Base-by-base conservation (phyloP, 495 filamentous ascomycete genomes). In the Aspergillus sparsus region DNA sequence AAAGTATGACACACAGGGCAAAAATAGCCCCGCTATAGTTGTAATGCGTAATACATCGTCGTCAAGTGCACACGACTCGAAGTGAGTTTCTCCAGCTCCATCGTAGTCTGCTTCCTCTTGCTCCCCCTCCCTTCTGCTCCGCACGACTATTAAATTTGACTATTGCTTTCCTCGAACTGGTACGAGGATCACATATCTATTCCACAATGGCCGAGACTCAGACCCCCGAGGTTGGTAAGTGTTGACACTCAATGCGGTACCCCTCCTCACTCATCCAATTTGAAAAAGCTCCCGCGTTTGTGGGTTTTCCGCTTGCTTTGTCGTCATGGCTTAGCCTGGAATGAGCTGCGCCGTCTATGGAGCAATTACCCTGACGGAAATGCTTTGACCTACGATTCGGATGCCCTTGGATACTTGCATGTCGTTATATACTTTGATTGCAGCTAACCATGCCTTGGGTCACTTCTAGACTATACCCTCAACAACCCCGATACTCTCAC, bases 401-500 rank as follows among this genome's bases (percentile, higher is more conserved):
- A 7, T 51, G 44, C 32, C 49, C 13, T 52, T 36, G 18, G 54
- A 41, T 49, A 10, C 13, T 21, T 51, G 34, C 33, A 15, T 16
- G 44, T 42, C 13, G 27, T 13, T 36, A 13, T 12, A 27, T 44
- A 27, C 39, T 31, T n/a, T 37, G 37, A 9, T n/a, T 16, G 34
- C 4, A 65, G 61, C 66, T 71, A 62, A 68, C 56, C 47, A 41
- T 44, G n/a, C 16, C 45, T 55, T 45, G 32, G 46, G 49, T 58
- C 49, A 31, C 15, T 58, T 53, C 39, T 63, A 97, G 94, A 98
- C 74, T 96, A 98, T 82, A 85, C 91, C 61, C 83, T 97, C 70
- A 90, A 89, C 78, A 98, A 98, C 82, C 92, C 94, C 52, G 93
- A 98, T 68, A 96, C 92, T 64, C 83, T 98, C 65, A 97, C 95